Conservation (phyloP, 768 basidiomycete species). For the Dioszegia crocea region DNA sequence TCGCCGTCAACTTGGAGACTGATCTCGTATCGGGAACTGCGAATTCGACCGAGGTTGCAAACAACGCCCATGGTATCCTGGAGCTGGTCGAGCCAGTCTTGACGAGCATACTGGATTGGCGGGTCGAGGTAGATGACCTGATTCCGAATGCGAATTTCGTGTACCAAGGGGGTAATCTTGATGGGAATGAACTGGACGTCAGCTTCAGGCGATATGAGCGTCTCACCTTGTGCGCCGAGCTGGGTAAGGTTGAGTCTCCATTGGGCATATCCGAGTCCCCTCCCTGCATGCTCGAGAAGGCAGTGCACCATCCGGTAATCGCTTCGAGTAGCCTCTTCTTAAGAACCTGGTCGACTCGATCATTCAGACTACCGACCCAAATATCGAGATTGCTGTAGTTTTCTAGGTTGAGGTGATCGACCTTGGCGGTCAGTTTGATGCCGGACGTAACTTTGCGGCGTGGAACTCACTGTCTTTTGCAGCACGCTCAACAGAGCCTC, state of each 20-base stretch:
- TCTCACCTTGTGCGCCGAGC: background rate
- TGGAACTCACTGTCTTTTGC: conserved; percentile 68
- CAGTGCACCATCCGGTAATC: conserved; percentile 79
- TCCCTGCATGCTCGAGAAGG: conserved; percentile 61
- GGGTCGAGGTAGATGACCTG: conserved; percentile 98
- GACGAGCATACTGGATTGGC: conserved; percentile 88
- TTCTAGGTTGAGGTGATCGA: conserved; percentile 90
- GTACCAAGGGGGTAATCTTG: conserved; percentile 72
- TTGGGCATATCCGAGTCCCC: conserved; percentile 65
- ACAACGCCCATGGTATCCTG: conserved; percentile 86
- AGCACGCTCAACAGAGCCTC: conserved; percentile 69
- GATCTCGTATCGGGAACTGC: conserved; percentile 95
- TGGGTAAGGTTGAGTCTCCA: conserved; percentile 7
- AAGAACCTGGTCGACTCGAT: conserved; percentile 75
- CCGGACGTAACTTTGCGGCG: background rate
- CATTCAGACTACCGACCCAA: conserved; percentile 75
- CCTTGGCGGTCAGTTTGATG: conserved; percentile 55
- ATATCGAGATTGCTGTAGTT: conserved; percentile 90
- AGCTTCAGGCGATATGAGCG: background rate
- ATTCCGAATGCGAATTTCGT: conserved; percentile 96
- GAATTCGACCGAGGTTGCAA: conserved; percentile 78
- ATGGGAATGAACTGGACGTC: conserved; percentile 6
- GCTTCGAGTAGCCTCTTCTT: conserved; percentile 69
- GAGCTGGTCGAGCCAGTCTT: conserved; percentile 80
- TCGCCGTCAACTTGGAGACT: conserved; percentile 77